These are phyloP conservation scores for Amanita pallidorosea DNA, from an alignment of 768 basidiomycete species.

Conservation along the genomic window DNA sequence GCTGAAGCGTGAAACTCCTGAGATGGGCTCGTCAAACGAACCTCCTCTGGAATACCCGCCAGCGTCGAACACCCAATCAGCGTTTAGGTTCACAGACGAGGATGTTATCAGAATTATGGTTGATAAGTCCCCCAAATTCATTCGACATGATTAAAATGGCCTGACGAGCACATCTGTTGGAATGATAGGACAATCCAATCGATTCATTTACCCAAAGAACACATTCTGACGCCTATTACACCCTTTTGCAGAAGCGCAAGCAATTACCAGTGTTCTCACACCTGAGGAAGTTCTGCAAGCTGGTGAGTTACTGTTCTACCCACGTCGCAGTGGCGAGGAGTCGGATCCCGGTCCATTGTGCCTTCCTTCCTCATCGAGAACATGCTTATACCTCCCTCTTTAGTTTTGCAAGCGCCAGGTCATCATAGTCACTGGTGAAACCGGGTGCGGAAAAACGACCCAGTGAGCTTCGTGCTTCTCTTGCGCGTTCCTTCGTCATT, in stretches of 20 bases:
- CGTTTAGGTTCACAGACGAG: not conserved
- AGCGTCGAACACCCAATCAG: no score
- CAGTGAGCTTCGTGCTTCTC: slow-evolving; percentile 35
- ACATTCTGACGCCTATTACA: slow-evolving; percentile 58
- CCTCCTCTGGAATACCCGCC: no score
- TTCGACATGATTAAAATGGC: not conserved
- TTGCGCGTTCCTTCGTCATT: not conserved
- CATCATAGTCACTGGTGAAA: slow-evolving; percentile 80
- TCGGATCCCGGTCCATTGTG: not conserved
- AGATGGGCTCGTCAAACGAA: no score
- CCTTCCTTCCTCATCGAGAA: not conserved
- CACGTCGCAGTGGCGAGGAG: not conserved
- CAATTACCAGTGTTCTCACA: slow-evolving; percentile 76
- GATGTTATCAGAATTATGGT: not conserved
- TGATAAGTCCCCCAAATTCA: not conserved
- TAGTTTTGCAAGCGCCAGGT: slow-evolving; percentile 68
- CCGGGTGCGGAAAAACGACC: slow-evolving; percentile 86
- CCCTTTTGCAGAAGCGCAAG: slow-evolving; percentile 65
- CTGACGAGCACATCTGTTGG: not conserved
- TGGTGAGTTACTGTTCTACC: slow-evolving; percentile 15
- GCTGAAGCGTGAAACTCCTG: no score
- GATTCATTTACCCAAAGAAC: slow-evolving; percentile 76
- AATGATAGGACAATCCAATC: not conserved
- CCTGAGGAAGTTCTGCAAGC: slow-evolving; percentile 75
- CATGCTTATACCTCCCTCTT: slow-evolving; percentile 1